Conservation (phyloP, 73 alveolate species). For the Paraurostyla sp. region DNA sequence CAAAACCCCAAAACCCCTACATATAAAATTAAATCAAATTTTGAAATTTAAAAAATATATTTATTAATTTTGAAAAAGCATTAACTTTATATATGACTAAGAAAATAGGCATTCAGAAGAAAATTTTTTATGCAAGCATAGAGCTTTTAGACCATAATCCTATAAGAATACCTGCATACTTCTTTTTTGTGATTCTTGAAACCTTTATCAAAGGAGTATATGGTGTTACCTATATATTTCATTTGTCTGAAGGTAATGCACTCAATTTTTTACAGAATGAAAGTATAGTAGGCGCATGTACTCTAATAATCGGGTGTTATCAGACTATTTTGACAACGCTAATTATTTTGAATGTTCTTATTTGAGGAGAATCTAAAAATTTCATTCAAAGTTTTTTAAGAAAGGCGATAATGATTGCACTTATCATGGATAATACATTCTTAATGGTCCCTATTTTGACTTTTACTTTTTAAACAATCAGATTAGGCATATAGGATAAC, state of each 20-base stretch:
- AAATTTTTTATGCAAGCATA: slow-evolving; percentile 19
- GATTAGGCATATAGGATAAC: background rate
- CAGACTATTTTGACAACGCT: background rate
- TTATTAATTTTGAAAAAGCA: too few relatives aligned
- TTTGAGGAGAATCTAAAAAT: background rate
- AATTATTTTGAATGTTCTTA: background rate
- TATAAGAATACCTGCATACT: background rate
- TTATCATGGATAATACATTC: slow-evolving; percentile 7
- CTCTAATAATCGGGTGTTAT: background rate
- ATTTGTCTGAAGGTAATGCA: background rate
- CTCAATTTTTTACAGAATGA: background rate
- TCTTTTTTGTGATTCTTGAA: slow-evolving; percentile 3
- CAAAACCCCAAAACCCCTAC: too few relatives aligned
- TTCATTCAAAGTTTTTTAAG: background rate
- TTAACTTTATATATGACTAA: too few relatives aligned
- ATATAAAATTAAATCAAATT: too few relatives aligned
- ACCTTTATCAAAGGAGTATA: slow-evolving; percentile 19
- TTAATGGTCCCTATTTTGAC: slow-evolving; percentile 6
- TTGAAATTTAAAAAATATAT: too few relatives aligned
- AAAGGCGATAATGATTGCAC: background rate
- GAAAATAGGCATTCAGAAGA: background rate
- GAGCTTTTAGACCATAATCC: slow-evolving; percentile 7
- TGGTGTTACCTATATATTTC: slow-evolving; percentile 11
- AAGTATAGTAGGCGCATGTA: background rate
- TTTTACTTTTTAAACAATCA: background rate